Evolutionary conservation across 108 stramenopile genomes (phyloP).

Genomic region (Schizochytrium sp.): DNA sequence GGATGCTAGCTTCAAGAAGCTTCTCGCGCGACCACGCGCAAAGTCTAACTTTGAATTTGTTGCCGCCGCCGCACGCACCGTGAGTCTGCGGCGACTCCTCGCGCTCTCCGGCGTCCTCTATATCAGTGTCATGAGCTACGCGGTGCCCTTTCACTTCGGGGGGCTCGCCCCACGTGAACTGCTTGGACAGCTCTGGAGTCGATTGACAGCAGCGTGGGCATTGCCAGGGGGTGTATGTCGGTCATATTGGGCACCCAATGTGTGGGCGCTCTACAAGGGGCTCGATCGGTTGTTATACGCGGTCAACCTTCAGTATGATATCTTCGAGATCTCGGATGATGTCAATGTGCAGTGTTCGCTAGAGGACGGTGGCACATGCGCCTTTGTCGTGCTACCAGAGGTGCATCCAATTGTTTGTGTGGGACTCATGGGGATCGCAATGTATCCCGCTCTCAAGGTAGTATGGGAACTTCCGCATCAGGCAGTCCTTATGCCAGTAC

Average conservation of each 20-base stretch:
- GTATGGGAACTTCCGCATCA: constrained; percentile 11
- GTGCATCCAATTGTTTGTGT: background rate
- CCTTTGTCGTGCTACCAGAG: background rate
- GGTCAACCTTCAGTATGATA: background rate
- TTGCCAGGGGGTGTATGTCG: background rate
- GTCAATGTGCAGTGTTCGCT: background rate
- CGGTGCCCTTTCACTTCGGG: background rate
- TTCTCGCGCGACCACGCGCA: background rate
- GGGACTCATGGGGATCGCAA: background rate
- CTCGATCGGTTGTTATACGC: background rate
- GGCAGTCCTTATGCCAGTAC: background rate
- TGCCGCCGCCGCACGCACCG: background rate
- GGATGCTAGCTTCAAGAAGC: background rate
- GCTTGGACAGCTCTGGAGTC: background rate
- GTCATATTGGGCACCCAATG: background rate
- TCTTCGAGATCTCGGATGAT: background rate
- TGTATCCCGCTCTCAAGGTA: background rate
- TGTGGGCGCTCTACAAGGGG: background rate
- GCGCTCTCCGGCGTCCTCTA: background rate
- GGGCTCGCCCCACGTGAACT: background rate
- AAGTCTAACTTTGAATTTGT: background rate
- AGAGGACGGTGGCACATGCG: background rate
- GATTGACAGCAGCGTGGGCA: background rate
- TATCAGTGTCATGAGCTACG: background rate
- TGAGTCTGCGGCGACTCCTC: background rate